Evolutionary conservation across 129 eudicot genomes (phyloP).

Genomic region (Arctium minus): DNA sequence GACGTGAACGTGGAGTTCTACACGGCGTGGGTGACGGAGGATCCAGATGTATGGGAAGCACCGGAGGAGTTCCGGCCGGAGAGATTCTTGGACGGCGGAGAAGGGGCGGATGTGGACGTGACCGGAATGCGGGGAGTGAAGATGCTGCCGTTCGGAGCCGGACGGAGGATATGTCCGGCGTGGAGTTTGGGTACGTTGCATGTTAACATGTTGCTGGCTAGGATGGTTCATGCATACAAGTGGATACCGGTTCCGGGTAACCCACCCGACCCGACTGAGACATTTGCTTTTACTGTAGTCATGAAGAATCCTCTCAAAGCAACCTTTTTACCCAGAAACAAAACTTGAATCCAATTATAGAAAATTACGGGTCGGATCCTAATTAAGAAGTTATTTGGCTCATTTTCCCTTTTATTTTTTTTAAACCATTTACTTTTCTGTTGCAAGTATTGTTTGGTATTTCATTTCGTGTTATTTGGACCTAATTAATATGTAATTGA

Average conservation of each 20-base stretch:
- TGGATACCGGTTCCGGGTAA: slow-evolving; percentile 70
- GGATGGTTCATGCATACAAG: slow-evolving; percentile 84
- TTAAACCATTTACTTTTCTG: not conserved
- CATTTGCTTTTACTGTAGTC: slow-evolving; percentile 84
- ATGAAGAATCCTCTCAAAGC: slow-evolving; percentile 95
- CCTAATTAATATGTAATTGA: not conserved
- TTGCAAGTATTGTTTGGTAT: not conserved
- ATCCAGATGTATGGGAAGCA: slow-evolving; percentile 66
- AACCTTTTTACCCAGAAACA: slow-evolving; percentile 59
- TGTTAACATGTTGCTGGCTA: slow-evolving; percentile 63
- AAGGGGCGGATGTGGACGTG: slow-evolving; percentile 81
- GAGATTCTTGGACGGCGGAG: slow-evolving; percentile 79
- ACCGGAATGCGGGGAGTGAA: slow-evolving; percentile 70
- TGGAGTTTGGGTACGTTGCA: slow-evolving; percentile 81
- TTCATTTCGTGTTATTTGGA: not conserved
- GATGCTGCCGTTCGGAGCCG: slow-evolving; percentile 93
- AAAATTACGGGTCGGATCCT: not conserved
- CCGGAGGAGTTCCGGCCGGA: slow-evolving; percentile 79
- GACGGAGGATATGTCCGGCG: slow-evolving; percentile 95
- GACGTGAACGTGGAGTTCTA: slow-evolving; percentile 80
- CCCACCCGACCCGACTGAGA: slow-evolving; percentile 96
- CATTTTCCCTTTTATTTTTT: not conserved
- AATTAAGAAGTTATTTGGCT: slow-evolving; percentile 1
- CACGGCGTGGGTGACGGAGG: slow-evolving; percentile 93
- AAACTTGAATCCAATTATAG: not conserved